A percentile compares a stretch with the other conserved stretches of the same genome.
Conservation (phyloP, 2,329 filamentous ascomycete species). For the Penicillium sp. region DNA sequence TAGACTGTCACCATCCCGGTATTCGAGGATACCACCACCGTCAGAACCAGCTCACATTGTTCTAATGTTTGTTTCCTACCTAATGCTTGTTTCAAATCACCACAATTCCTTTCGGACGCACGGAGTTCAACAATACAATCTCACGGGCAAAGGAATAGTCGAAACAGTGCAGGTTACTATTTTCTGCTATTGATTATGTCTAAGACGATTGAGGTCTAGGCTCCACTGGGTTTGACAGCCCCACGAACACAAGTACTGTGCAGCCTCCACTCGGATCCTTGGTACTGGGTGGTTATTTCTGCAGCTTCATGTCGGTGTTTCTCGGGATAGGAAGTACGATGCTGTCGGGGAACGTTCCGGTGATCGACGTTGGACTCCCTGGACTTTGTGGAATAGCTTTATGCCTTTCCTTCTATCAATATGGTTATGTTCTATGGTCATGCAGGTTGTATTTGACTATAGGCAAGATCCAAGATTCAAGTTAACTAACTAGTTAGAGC, state of each 20-base stretch:
- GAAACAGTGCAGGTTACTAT: neutral
- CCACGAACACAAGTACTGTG: neutral
- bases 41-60: neutral
- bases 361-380: too few species aligned
- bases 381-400: too few species aligned
- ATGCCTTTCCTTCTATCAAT: too few species aligned
- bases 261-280: neutral
- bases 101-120: too few species aligned
- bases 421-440: neutral
- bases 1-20: neutral
- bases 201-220: neutral
- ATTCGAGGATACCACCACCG: slow-evolving; percentile 1
- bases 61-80: too few species aligned
- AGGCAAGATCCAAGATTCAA: neutral
- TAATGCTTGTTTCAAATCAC: neutral
- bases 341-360: too few species aligned
- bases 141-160: neutral
- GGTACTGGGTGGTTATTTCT: slow-evolving; percentile 1
- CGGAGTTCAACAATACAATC: neutral
- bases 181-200: slow-evolving; percentile 4
- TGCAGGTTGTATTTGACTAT: neutral
- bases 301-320: too few species aligned
- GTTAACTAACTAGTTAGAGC: too few species aligned
- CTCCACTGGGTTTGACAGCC: neutral
- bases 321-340: too few species aligned